Evolutionary conservation across 2,329 filamentous ascomycete species (phyloP).

Genomic region (Fusarium oligoseptatum): DNA sequence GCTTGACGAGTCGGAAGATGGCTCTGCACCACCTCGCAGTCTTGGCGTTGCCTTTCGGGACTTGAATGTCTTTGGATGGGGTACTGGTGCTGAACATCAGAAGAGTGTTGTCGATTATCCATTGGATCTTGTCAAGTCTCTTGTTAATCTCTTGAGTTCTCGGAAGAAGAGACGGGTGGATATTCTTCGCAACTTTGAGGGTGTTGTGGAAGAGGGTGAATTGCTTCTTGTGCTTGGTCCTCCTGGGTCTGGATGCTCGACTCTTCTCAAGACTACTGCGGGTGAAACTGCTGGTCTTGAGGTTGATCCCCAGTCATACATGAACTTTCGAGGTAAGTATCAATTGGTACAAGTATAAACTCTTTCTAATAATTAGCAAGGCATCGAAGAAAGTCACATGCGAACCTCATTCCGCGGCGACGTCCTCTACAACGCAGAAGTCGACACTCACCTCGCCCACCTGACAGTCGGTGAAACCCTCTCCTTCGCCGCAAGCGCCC

Average conservation of each 20-base stretch:
- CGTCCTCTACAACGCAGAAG: constrained; percentile 75
- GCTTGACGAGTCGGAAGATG: constrained; percentile 44
- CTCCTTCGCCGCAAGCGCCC: constrained; percentile 71
- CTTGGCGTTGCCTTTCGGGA: constrained; percentile 47
- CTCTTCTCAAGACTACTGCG: constrained; percentile 67
- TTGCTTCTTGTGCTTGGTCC: constrained; percentile 62
- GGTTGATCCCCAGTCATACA: constrained; percentile 42
- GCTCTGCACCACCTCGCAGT: constrained; percentile 39
- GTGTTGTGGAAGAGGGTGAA: constrained; percentile 47
- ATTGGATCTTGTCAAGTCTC: constrained; percentile 23
- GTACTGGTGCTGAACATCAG: constrained; percentile 41
- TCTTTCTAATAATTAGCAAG: constrained; percentile 21
- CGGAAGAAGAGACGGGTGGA: constrained; percentile 36
- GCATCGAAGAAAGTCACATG: constrained; percentile 52
- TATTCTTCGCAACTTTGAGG: constrained; percentile 48
- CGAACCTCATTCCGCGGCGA: constrained; percentile 63
- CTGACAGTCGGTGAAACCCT: constrained; percentile 76
- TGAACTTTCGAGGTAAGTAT: constrained; percentile 66
- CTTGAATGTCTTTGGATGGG: constrained; percentile 47
- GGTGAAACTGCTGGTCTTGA: constrained; percentile 62
- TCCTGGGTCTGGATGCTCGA: constrained; percentile 68
- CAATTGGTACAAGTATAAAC: rapidly evolving
- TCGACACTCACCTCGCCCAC: constrained; percentile 74
- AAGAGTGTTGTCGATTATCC: constrained; percentile 42
- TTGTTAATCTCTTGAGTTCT: constrained; percentile 5